These are phyloP conservation scores for Trichaptum fuscoviolaceum DNA, from an alignment of 768 basidiomycete genomes.

Conservation along the genomic window DNA sequence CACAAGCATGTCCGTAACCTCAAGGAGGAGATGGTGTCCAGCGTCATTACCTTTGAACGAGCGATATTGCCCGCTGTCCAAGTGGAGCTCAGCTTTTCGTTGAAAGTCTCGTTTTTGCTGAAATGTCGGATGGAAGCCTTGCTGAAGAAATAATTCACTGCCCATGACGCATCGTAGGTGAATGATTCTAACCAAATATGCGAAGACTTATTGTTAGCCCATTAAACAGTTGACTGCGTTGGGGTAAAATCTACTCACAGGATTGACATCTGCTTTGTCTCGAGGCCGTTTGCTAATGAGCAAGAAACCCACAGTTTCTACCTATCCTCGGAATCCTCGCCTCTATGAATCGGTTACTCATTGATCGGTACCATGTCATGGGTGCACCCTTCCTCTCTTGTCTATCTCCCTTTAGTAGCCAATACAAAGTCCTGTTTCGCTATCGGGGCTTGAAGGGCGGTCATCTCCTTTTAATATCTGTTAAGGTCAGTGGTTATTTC, in stretches of 20 bases:
- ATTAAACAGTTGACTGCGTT: background rate
- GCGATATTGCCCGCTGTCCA: background rate
- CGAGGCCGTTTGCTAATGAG: background rate
- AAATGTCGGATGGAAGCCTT: too few species aligned
- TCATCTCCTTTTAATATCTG: background rate
- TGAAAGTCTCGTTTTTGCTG: background rate
- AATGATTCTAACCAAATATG: too few species aligned
- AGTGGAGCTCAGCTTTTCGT: background rate
- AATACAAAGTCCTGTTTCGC: background rate
- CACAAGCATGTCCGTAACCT: background rate
- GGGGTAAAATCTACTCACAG: background rate
- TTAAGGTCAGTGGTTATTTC: background rate
- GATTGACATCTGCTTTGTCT: background rate
- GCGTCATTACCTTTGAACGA: background rate
- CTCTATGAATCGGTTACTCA: background rate
- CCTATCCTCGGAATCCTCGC: background rate
- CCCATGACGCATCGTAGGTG: too few species aligned
- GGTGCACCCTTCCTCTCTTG: too few species aligned
- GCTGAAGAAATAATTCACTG: too few species aligned
- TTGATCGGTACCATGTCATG: background rate
- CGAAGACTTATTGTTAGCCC: too few species aligned
- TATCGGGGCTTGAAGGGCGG: background rate
- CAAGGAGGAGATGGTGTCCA: background rate
- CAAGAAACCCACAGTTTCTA: background rate
- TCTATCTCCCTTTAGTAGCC: background rate